phyloP scores from a whole-genome alignment of 2,329 filamentous ascomycete genomes.

The Thyridium curvatum region DNA sequence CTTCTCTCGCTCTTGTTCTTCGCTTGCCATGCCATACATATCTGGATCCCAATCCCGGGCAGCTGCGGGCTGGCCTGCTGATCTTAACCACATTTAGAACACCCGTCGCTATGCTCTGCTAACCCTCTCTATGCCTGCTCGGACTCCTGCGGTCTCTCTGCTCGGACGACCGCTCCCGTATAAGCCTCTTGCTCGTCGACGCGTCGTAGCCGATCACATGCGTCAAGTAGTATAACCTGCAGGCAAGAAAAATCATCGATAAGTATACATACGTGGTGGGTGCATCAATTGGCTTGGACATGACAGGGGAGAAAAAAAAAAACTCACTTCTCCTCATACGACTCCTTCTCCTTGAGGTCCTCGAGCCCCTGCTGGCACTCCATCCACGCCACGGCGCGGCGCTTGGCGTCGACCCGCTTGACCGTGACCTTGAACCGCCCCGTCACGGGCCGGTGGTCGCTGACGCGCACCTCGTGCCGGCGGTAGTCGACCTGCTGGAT shows the following conservation, averaged over 20 bases:
- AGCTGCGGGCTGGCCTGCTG: too few species aligned
- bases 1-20: too few species aligned
- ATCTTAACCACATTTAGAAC: too few species aligned
- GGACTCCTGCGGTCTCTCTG: constrained; percentile 15
- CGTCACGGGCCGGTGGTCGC: constrained; percentile 89
- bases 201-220: constrained; percentile 47
- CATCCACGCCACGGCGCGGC: constrained; percentile 62
- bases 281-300: too few species aligned
- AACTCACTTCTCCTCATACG: constrained; percentile 71
- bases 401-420: constrained; percentile 69
- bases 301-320: neutral
- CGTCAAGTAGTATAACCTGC: constrained; percentile 44
- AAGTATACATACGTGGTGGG: constrained; percentile 11
- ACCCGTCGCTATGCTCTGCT: too few species aligned
- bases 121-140: constrained; percentile 13
- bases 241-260: constrained; percentile 7
- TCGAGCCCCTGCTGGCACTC: constrained; percentile 71
- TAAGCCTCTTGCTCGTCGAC: constrained; percentile 39
- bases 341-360: constrained; percentile 61
- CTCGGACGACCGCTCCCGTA: constrained; percentile 31
- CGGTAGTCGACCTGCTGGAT: constrained; percentile 85
- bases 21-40: too few species aligned
- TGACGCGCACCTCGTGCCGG: constrained; percentile 83
- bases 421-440: constrained; percentile 76
- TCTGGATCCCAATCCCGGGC: too few species aligned